Evolutionary conservation across 331 rosid species (phyloP).

Genomic region (Acacia pycnantha): DNA sequence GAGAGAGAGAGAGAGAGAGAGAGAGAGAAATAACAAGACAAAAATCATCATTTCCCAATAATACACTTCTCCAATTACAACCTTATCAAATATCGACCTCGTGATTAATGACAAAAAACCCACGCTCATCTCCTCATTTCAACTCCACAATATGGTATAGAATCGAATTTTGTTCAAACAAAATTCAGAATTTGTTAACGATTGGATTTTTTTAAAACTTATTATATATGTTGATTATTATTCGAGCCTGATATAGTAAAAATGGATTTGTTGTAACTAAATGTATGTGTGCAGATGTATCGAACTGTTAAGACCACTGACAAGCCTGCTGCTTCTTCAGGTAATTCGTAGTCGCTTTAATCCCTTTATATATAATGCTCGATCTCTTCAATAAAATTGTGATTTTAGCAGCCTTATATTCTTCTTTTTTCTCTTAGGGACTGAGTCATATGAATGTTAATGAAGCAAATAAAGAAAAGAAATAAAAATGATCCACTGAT

Average conservation of each 20-base stretch:
- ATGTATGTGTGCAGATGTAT: slow-evolving; percentile 67
- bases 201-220: neutral
- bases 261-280: slow-evolving; percentile 19
- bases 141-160: neutral
- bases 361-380: too few relatives aligned
- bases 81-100: slow-evolving; percentile 70
- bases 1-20: neutral
- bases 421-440: neutral
- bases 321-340: slow-evolving; percentile 95
- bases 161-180: too few relatives aligned
- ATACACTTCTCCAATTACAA: slow-evolving; percentile 40
- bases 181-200: neutral
- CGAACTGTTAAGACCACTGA: slow-evolving; percentile 96
- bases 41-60: slow-evolving; percentile 74
- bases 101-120: slow-evolving; percentile 56
- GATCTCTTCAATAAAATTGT: slow-evolving; percentile 19
- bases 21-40: slow-evolving; percentile 30
- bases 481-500: neutral
- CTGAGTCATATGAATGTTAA: neutral
- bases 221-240: neutral
- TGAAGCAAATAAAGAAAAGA: neutral
- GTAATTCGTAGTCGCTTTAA: slow-evolving; percentile 65
- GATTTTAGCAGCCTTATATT: slow-evolving; percentile 38
- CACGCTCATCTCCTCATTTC: neutral
- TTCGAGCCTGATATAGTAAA: neutral